phyloP scores from a whole-genome alignment of 495 filamentous ascomycete genomes.

The Trichoderma reesei region DNA sequence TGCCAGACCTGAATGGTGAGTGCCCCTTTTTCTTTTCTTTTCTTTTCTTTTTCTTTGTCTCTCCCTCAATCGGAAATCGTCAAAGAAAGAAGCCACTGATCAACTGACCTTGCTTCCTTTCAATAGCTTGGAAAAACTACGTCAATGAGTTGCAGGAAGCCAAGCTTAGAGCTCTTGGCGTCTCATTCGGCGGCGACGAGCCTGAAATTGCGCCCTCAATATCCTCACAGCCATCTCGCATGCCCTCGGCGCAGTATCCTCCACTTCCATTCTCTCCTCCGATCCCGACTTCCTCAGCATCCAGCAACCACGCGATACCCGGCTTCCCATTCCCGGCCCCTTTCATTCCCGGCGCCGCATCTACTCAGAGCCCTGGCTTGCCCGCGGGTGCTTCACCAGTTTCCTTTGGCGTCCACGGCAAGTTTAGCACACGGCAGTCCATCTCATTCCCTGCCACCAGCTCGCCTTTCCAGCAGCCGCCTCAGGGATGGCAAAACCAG shows the following conservation, averaged over 20 bases:
- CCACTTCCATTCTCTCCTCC: slow-evolving; percentile 65
- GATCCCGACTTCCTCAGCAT: slow-evolving; percentile 52
- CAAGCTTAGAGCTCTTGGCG: slow-evolving; percentile 83
- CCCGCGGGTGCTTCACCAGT: slow-evolving; percentile 43
- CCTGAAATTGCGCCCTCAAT: slow-evolving; percentile 46
- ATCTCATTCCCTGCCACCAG: slow-evolving; percentile 37
- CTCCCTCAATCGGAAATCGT: too few species aligned
- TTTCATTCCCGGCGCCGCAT: slow-evolving; percentile 40
- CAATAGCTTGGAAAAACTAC: slow-evolving; percentile 71
- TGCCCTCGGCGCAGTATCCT: slow-evolving; percentile 50
- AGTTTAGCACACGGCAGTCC: slow-evolving; percentile 45
- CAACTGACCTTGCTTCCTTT: slow-evolving; percentile 11
- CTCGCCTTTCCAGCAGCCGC: slow-evolving; percentile 34
- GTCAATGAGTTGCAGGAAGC: slow-evolving; percentile 73
- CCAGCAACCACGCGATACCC: slow-evolving; percentile 49
- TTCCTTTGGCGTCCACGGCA: slow-evolving; percentile 42
- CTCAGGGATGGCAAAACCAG: slow-evolving; percentile 44
- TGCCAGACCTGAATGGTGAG: slow-evolving; percentile 60
- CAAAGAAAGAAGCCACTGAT: too few species aligned
- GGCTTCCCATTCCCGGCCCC: slow-evolving; percentile 50
- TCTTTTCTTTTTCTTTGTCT: background rate
- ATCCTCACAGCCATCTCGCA: slow-evolving; percentile 43
- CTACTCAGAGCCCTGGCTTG: slow-evolving; percentile 48
- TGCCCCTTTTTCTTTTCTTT: slow-evolving; percentile 9
- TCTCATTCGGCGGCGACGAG: slow-evolving; percentile 65